Base-by-base conservation (phyloP, 805 yeast species). In the Ogataea neopini region DNA sequence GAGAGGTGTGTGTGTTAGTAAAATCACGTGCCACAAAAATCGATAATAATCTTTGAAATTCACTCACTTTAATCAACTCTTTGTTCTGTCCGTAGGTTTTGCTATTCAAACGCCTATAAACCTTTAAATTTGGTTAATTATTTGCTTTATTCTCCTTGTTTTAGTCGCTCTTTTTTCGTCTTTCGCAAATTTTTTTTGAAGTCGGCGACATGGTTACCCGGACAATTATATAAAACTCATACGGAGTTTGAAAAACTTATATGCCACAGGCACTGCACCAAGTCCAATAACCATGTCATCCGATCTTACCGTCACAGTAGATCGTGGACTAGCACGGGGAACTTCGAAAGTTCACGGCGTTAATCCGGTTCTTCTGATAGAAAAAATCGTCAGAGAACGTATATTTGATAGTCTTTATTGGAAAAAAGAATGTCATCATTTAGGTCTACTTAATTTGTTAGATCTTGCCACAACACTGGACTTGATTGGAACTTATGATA, bases 331-430 rank as follows among this genome's bases (percentile, higher is more conserved):
- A 22, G 65, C 67, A 0, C 49, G 45, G 6, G 51, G 53, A n/a
- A 59, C 57, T 1, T 44, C 35, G 2, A 58, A 57, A 42, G 56
- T 70, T 19, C 77, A 75, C 44, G 78, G 79, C 3, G 62, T 72
- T 7, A 77, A 77, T 54, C 75, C 81, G 3, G 74, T 75, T 2
- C 56, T 69, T n/a, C 61, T 79, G n/a, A 61, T 81, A 3, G 86
- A 81, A 51, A 81, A 80, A 58, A 80, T 83, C 51, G 67, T 76
- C 6, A 61, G 84, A 43, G 86, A 81, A 52, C 65, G 79, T 18
- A 79, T 83, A 0, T 68, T 73, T 32, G 86, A 80, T 49, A 73
- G 81, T 1, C 54, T 77, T 3, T 83, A 79, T 59, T 83, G 82
- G 80, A 80, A 83, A 47, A 71, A 72, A 52, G 67, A 70, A 47